Percentiles rank a stretch among this genome's conserved stretches.
Conservation (phyloP, 441 rosid genomes). For the Gossypium trilobum region DNA sequence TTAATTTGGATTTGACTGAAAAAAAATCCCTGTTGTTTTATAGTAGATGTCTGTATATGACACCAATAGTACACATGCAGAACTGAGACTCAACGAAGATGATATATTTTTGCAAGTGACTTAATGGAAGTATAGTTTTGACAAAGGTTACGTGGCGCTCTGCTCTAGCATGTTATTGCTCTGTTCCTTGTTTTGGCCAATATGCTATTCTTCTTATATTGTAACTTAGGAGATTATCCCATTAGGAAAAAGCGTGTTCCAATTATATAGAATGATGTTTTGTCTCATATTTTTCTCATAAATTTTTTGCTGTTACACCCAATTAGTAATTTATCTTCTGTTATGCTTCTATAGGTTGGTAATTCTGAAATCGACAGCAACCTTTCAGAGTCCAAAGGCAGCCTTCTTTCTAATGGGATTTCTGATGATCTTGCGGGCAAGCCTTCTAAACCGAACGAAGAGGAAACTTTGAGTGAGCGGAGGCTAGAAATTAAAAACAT, state of each 20-base stretch:
- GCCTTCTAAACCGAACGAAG: background rate
- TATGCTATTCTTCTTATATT: background rate
- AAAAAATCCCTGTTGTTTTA: background rate
- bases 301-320: background rate
- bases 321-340: background rate
- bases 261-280: background rate
- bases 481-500: constrained; percentile 27
- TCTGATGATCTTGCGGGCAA: constrained; percentile 34
- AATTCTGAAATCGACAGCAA: constrained; percentile 38
- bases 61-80: background rate
- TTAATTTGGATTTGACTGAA: background rate
- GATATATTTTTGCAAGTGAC: background rate
- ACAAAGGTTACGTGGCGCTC: background rate
- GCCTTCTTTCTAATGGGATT: constrained; percentile 26
- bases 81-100: background rate
- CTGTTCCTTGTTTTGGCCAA: background rate
- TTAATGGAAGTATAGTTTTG: background rate
- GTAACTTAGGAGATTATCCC: background rate
- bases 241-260: background rate
- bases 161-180: background rate
- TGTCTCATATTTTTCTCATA: background rate
- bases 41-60: background rate
- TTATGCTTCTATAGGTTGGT: constrained; percentile 39
- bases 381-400: constrained; percentile 31
- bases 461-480: constrained; percentile 30